These are phyloP conservation scores for Leccinum barrowsii DNA, from an alignment of 768 basidiomycete species.

Conservation along the genomic window DNA sequence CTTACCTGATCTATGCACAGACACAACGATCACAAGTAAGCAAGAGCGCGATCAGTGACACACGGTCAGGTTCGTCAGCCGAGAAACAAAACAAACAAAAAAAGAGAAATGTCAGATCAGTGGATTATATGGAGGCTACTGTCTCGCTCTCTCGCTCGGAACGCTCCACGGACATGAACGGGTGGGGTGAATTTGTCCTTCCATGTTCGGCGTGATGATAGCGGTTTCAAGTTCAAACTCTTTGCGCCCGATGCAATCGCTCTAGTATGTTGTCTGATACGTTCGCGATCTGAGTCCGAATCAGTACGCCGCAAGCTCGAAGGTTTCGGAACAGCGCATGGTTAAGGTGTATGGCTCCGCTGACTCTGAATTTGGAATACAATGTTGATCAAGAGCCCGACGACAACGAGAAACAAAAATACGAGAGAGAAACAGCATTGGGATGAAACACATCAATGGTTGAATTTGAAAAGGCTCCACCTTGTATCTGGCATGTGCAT, in stretches of 20 bases:
- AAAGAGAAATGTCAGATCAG: neutral
- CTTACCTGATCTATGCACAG: neutral
- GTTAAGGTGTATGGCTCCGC: neutral
- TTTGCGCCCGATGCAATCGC: neutral
- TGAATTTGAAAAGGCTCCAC: slow-evolving; percentile 28
- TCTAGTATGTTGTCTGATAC: neutral
- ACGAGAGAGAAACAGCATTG: neutral
- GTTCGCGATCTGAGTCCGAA: neutral
- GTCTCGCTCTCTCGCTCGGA: neutral
- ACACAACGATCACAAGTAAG: neutral
- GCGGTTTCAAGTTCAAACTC: neutral
- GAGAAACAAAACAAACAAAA: neutral
- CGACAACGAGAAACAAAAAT: neutral
- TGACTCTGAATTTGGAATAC: neutral
- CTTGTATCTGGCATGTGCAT: slow-evolving; percentile 1
- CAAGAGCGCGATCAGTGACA: neutral
- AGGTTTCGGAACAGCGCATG: neutral
- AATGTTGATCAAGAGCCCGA: neutral
- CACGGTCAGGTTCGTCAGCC: neutral
- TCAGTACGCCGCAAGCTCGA: neutral
- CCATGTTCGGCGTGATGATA: neutral
- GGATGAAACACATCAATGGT: neutral
- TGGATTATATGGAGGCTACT: neutral
- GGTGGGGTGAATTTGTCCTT: neutral
- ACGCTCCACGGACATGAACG: neutral